Evolutionary conservation across 2,329 filamentous ascomycete species (phyloP).

Genomic region (Cytospora mali): DNA sequence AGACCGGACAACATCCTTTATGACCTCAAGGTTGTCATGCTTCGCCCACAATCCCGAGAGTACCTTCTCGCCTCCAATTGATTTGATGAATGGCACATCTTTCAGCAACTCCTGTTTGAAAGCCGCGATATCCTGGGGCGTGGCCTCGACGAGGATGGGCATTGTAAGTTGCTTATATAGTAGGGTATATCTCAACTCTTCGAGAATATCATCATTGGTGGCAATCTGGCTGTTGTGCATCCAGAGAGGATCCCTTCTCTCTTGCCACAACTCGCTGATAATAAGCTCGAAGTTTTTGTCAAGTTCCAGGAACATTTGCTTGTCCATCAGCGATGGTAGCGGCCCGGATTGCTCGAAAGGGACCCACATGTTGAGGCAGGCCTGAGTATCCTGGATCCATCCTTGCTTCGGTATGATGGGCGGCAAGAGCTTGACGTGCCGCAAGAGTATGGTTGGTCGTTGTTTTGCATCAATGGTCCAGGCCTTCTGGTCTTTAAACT

Average conservation of each 20-base stretch:
- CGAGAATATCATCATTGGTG: background rate
- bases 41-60: background rate
- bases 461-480: background rate
- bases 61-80: background rate
- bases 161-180: background rate
- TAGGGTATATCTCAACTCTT: background rate
- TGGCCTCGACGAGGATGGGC: background rate
- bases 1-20: background rate
- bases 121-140: background rate
- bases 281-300: background rate
- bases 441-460: background rate
- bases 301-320: background rate
- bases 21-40: background rate
- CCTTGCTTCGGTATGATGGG: background rate
- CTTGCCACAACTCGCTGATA: background rate
- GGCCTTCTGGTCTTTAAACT: background rate
- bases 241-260: background rate
- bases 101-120: background rate
- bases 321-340: background rate
- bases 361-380: background rate
- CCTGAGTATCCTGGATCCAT: background rate
- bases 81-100: background rate
- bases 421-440: background rate
- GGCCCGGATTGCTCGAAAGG: background rate
- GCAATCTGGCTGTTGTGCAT: rapidly evolving